phyloP scores from a whole-genome alignment of 371 early-diverging fungal genomes.

The Modicella reniformis region DNA sequence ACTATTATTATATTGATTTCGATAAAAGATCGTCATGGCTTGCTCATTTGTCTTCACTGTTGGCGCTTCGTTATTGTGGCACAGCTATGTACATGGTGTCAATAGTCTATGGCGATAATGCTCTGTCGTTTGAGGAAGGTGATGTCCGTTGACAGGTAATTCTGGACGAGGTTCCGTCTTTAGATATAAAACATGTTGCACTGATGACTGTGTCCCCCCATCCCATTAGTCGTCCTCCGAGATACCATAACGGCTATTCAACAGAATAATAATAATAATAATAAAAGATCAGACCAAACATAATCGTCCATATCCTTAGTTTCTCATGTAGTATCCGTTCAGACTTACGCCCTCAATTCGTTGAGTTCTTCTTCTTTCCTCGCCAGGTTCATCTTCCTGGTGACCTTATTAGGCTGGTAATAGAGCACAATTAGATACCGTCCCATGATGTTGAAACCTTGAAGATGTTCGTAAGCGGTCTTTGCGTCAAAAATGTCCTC shows the following conservation, averaged over 20 bases:
- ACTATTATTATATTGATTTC: too few species aligned
- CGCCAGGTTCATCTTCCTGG: conserved; percentile 84
- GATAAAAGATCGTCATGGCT: not conserved
- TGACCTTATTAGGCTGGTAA: conserved; percentile 84
- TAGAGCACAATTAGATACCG: conserved; percentile 95
- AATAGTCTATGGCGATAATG: not conserved
- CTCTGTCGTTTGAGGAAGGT: not conserved
- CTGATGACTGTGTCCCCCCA: not conserved
- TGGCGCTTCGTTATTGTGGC: not conserved
- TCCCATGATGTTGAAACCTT: conserved; percentile 95
- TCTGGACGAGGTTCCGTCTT: not conserved
- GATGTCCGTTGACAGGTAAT: not conserved
- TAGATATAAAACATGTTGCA: not conserved
- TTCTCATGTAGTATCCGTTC: not conserved
- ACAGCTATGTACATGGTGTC: conserved; percentile 18
- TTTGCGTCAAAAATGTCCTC: conserved; percentile 98
- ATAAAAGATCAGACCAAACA: too few species aligned
- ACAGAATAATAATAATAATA: too few species aligned
- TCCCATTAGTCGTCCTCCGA: conserved; percentile 45
- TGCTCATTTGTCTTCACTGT: not conserved
- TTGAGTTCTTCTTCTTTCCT: conserved; percentile 87
- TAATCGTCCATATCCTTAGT: too few species aligned
- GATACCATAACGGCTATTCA: conserved; percentile 52
- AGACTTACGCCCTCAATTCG: conserved; percentile 78
- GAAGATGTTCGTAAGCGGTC: conserved; percentile 93